Base-by-base conservation (phyloP, 176 grass and related monocot species). In the Juncus inflexus region DNA sequence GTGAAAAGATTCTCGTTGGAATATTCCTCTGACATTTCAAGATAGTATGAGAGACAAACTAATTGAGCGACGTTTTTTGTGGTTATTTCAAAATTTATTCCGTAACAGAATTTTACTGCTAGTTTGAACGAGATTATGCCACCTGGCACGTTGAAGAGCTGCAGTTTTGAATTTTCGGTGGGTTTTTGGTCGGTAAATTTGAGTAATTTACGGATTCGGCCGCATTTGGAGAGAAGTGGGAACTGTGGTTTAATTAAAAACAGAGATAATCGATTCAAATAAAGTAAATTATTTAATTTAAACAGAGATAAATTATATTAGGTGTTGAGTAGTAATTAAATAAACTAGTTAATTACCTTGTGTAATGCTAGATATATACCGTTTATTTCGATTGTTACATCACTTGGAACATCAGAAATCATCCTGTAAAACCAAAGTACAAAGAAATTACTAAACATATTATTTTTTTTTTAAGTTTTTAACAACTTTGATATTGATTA, bases 71-170 rank as follows among this genome's bases (percentile, higher is more conserved):
- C 88, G 56, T 92, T 99, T 74, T 88, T 79, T 2, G 94, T 83
- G 55, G 87, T 99, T 47, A 99, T 86, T 16, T 86, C 91, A 3
- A 92, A 89, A 19, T 79, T 82, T 74, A 92, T 92, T 60, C 94
- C 88, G 9, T 99, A 99, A 77, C 94, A 99, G 69, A 92, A 99
- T 65, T 99, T 99, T 5, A 89, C 80, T 10, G 88, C 90, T 1
- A 92, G 74, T 41, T 99, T 85, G 35, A 99, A 99, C 2, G 85
- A 57, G 60, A 75, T 79, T 15, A 73, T 55, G 35, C 94, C 88
- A 9, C 94, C 94, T 12, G 94, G 94, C 12, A 99, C 74, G 74
- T 84, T 79, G 45, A 80, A 60, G 35, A 92, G 42, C 63, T 61
- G 77, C 7, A 99, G 65, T 62, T 89, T 81, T 54, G 85, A 77